These are phyloP conservation scores for Beauveria sp. DNA, from an alignment of 2,329 filamentous ascomycete genomes.

Conservation along the genomic window DNA sequence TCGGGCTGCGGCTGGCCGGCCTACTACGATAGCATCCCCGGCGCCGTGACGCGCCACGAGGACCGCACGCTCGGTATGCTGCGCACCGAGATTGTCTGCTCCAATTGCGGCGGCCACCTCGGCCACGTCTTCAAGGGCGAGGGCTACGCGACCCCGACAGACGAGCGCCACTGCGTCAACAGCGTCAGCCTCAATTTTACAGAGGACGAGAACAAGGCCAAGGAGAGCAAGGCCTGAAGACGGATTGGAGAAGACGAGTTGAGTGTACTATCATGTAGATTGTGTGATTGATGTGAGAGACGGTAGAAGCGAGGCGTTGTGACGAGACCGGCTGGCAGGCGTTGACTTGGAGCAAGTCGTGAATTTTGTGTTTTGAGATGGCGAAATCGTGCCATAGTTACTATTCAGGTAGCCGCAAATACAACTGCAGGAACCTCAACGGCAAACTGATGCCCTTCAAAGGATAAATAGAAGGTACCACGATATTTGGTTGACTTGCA, in stretches of 20 bases:
- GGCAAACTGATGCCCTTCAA: neutral
- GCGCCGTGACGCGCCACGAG: conserved; percentile 74
- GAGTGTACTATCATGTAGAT: neutral
- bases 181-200: conserved; percentile 82
- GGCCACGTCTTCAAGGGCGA: conserved; percentile 96
- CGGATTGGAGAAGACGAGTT: neutral
- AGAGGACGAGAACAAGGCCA: conserved; percentile 48
- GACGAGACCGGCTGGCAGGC: neutral
- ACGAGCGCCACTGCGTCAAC: conserved; percentile 97
- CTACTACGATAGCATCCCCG: conserved; percentile 92
- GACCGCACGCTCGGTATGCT: conserved; percentile 74
- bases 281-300: neutral
- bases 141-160: conserved; percentile 73
- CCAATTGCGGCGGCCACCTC: conserved; percentile 87
- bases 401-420: neutral
- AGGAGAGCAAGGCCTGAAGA: conserved; percentile 30
- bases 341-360: neutral
- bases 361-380: neutral
- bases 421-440: neutral
- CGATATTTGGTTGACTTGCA: too few relatives aligned
- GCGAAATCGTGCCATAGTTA: neutral
- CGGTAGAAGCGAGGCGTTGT: conserved; percentile 5
- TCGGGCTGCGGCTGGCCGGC: conserved; percentile 97
- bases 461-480: too few relatives aligned
- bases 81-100: conserved; percentile 88